Percentiles rank a stretch among this genome's conserved stretches.
Evolutionary conservation across 768 basidiomycete genomes (phyloP).

Genomic region (Mycena haematopus): DNA sequence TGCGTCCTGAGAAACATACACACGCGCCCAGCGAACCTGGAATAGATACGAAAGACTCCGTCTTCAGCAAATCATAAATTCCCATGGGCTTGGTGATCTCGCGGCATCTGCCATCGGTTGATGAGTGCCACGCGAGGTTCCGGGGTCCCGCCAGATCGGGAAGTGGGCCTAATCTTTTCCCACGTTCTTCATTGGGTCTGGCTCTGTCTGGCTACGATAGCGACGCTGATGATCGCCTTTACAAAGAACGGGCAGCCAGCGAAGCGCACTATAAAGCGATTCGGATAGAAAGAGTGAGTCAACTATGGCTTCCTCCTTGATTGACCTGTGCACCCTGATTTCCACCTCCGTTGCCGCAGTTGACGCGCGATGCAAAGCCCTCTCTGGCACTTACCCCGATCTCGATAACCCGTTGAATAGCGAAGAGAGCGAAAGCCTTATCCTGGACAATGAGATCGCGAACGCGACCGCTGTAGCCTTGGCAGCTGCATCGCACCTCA

Average conservation of each 20-base stretch:
- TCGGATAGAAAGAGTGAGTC: neutral
- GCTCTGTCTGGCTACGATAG: no score
- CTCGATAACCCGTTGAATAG: constrained; percentile 28
- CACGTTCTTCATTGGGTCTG: neutral
- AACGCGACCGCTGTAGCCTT: constrained; percentile 26
- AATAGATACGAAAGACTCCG: neutral
- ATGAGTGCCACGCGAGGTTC: neutral
- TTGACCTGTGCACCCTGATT: constrained; percentile 10
- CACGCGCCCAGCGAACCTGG: neutral
- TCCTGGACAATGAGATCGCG: constrained; percentile 23
- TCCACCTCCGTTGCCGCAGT: constrained; percentile 13
- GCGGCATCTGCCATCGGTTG: neutral
- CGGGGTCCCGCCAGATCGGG: neutral
- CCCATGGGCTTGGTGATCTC: neutral
- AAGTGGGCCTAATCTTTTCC: neutral
- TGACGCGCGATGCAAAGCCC: constrained; percentile 14
- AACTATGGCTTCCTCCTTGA: constrained; percentile 20
- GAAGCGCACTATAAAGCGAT: constrained; percentile 3
- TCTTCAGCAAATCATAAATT: neutral
- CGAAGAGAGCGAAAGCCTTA: constrained; percentile 23
- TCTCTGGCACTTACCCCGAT: constrained; percentile 21
- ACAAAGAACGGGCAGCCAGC: no score
- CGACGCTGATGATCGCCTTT: no score
- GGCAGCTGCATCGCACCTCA: constrained; percentile 35
- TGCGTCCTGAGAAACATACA: neutral